These are phyloP conservation scores for Penicillium decumbens DNA, from an alignment of 2,329 filamentous ascomycete species.

Conservation along the genomic window DNA sequence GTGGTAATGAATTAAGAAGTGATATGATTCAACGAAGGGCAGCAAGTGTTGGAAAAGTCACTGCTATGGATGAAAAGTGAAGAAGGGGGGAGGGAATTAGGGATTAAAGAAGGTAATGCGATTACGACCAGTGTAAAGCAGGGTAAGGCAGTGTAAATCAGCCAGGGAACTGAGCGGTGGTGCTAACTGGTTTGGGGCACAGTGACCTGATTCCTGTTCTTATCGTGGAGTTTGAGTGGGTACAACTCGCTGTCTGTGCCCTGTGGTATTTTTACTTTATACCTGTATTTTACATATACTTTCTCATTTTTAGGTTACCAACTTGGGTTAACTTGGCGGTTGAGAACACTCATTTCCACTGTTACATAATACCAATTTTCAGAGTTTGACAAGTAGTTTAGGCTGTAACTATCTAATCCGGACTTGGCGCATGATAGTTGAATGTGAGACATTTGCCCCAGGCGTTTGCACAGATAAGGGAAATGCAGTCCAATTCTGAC, in stretches of 20 bases:
- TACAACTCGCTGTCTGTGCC: not conserved
- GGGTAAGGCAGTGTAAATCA: not conserved
- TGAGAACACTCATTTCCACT: not conserved
- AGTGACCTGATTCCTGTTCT: not conserved
- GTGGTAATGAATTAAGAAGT: conserved; percentile 7
- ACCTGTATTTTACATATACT: not conserved
- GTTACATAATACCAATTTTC: not conserved
- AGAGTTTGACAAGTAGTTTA: not conserved
- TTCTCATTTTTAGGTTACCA: not conserved
- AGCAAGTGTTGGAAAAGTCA: conserved; percentile 4
- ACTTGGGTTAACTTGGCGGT: too few relatives aligned
- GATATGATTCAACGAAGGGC: conserved; percentile 7
- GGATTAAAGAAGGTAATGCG: not conserved
- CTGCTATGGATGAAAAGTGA: not conserved
- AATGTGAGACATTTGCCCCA: conserved; percentile 12
- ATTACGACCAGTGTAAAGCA: not conserved
- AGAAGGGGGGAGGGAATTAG: not conserved
- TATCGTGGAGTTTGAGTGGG: not conserved
- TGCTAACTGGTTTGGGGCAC: not conserved
- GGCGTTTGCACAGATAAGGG: conserved; percentile 6
- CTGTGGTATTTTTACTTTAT: not conserved
- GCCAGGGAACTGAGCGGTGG: conserved; percentile 1
- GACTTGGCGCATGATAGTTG: not conserved
- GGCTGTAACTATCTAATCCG: not conserved
- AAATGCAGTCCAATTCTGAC: too few relatives aligned